Base-by-base conservation (phyloP, 2,329 filamentous ascomycete genomes). In the Colletotrichum spinosum region DNA sequence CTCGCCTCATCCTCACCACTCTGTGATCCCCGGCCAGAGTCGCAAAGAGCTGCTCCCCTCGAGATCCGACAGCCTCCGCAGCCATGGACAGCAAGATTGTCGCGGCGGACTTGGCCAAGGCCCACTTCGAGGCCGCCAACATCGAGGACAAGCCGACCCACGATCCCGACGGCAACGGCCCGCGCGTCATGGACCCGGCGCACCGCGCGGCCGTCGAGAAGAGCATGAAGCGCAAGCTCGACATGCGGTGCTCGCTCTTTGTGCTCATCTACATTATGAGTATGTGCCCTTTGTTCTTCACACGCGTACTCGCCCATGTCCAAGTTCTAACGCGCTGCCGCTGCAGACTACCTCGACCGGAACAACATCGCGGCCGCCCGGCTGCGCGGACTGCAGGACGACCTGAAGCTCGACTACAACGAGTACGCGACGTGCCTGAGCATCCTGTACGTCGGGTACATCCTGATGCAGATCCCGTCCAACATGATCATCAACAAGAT, bases 181-280 rank as follows among this genome's bases (percentile, higher is more conserved):
- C 58, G 10, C 58, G 58, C 13, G 25, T 15, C 44, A 67, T 67
- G 64, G 78, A 80, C 61, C 78, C 81, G 0, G 84, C 83, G 45
- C 83, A 87, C 65, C 85, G 88, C 11, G 72, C 73, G 1, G 72
- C 73, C 12, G 84, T 90, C n/a, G 91, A 94, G 76, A 86, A 84
- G 75, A 83, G 81, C 41, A 78, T 94, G 70, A 84, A 88, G 75
- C 85, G 88, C 70, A 94, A 93, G 78, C 88, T 94, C 59, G 92
- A 94, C 73, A 70, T 84, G 17, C 84, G 90, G 65, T 93, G 75
- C 80, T 89, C 74, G 80, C 86, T 91, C 70, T 86, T 93, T 62
- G 86, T 93, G 52, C 75, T 93, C 69, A 91, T 93, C 79, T 93
- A 93, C 72, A 92, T 93, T 74, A 83, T 80, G 76, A 65, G 64